Percentiles rank a stretch among this genome's conserved stretches.
phyloP scores from a whole-genome alignment of 768 basidiomycete genomes.

The Mycena indigotica region DNA sequence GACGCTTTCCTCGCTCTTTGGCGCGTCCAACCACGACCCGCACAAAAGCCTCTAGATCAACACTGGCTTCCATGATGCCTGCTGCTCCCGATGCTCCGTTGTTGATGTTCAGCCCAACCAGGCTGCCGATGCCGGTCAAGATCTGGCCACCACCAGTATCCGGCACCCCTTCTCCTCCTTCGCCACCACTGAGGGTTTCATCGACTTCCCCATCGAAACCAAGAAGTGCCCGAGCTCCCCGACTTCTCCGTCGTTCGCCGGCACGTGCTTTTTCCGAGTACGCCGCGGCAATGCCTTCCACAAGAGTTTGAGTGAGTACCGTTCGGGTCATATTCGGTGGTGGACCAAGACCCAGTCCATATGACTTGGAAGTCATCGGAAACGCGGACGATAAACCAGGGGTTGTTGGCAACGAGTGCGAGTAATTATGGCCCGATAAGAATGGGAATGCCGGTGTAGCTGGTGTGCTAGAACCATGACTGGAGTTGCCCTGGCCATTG shows the following conservation, averaged over 20 bases:
- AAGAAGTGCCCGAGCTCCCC: conserved; percentile 55
- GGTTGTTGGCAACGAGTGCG: conserved; percentile 12
- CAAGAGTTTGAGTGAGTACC: conserved; percentile 46
- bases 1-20: conserved; percentile 31
- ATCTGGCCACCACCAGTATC: conserved; percentile 34
- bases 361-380: conserved; percentile 23
- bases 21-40: conserved; percentile 41
- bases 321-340: conserved; percentile 25
- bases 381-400: conserved; percentile 17
- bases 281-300: conserved; percentile 48
- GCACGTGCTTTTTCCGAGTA: conserved; percentile 51
- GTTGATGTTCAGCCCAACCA: conserved; percentile 43
- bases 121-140: conserved; percentile 44
- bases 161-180: conserved; percentile 16
- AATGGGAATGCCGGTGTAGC: conserved; percentile 24
- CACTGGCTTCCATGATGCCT: conserved; percentile 46
- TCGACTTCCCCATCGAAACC: conserved; percentile 31
- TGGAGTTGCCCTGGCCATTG: background rate
- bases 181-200: conserved; percentile 31
- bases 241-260: conserved; percentile 60
- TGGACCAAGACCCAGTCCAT: background rate
- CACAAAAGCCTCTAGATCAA: conserved; percentile 54
- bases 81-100: conserved; percentile 39
- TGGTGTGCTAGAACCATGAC: conserved; percentile 10
- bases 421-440: conserved; percentile 18